phyloP scores from a whole-genome alignment of 2,329 filamentous ascomycete genomes.

The Colletotrichum aenigma region DNA sequence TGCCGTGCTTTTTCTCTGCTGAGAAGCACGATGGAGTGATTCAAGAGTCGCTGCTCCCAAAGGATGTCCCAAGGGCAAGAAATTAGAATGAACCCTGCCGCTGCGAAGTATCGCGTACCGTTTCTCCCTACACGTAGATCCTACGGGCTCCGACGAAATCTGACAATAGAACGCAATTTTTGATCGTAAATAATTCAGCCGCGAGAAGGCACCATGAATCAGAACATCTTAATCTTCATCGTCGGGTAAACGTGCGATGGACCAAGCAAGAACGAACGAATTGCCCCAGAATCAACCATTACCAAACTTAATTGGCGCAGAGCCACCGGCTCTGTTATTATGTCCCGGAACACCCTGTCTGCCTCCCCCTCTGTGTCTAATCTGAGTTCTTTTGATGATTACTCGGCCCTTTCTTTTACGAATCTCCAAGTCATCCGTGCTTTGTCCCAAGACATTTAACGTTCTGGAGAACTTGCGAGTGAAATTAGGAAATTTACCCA shows the following conservation, averaged over 20 bases:
- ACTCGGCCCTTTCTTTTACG: not conserved
- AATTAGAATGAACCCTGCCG: not conserved
- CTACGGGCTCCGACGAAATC: not conserved
- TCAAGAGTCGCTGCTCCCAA: not conserved
- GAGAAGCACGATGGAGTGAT: not conserved
- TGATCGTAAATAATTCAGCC: fast-evolving
- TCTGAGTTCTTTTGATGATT: not conserved
- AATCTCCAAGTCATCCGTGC: not conserved
- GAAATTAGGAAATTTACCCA: not conserved
- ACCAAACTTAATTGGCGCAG: not conserved
- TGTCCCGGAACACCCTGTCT: fast-evolving
- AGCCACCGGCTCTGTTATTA: not conserved
- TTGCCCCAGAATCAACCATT: not conserved
- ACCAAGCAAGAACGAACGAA: not conserved
- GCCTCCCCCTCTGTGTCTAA: not conserved
- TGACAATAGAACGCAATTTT: not conserved
- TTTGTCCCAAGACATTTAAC: not conserved
- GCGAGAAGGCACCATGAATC: not conserved
- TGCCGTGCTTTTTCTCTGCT: fast-evolving
- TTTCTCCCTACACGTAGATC: not conserved
- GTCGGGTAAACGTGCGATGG: not conserved
- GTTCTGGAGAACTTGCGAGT: not conserved
- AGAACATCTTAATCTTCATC: not conserved
- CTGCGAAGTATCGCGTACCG: not conserved
- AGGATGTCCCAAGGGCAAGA: not conserved